A percentile compares a stretch with the other conserved stretches of the same genome.
Conservation (phyloP, 2,329 filamentous ascomycete species). For the Arthrinium phaeospermum region DNA sequence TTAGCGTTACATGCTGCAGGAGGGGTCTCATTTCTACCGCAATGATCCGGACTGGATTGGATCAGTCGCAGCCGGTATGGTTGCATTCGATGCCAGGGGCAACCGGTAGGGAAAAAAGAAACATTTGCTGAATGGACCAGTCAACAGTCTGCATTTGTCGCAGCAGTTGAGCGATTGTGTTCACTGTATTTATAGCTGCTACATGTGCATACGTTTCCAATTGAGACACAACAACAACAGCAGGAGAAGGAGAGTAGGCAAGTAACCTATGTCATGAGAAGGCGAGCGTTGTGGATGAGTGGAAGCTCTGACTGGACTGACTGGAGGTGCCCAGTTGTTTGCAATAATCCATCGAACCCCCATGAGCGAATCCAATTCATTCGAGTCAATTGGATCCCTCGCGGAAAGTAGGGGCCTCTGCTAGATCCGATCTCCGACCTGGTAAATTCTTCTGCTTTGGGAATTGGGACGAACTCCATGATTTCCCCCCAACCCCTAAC, state of each 20-base stretch:
- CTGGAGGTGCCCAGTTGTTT: neutral
- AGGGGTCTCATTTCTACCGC: conserved; percentile 2
- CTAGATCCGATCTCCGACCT: conserved; percentile 11
- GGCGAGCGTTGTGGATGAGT: too few relatives aligned
- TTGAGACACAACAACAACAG: neutral
- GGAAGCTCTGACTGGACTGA: too few relatives aligned
- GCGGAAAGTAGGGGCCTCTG: neutral
- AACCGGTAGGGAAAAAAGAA: neutral
- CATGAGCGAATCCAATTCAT: conserved; percentile 1
- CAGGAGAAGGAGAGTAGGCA: neutral
- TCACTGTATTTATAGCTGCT: neutral
- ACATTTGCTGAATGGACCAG: neutral
- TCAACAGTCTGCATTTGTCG: neutral
- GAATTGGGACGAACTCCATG: neutral
- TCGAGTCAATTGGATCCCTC: neutral
- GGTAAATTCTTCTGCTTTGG: neutral
- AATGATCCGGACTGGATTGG: neutral
- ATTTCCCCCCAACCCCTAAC: conserved; percentile 9
- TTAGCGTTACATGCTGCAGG: conserved; percentile 14
- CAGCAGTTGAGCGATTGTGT: neutral
- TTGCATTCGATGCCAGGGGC: conserved; percentile 7
- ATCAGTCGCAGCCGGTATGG: neutral
- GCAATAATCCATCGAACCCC: neutral
- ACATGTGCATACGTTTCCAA: neutral
- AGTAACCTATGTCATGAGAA: too few relatives aligned